phyloP scores from a whole-genome alignment of 1,284 basidiomycete genomes.

The Ustilago vetiveriae region DNA sequence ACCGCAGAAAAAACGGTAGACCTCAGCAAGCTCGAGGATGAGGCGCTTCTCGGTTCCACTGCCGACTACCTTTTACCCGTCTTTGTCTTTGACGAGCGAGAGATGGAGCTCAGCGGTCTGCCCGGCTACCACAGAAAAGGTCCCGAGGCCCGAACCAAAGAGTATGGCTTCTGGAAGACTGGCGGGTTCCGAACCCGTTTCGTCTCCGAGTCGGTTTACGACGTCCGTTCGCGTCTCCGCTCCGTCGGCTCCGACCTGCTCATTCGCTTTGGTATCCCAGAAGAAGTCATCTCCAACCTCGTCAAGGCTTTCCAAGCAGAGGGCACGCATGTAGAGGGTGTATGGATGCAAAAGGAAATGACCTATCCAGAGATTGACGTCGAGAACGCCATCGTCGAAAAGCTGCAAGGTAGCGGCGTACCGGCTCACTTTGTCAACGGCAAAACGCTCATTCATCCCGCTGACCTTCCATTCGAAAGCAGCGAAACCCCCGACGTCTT shows the following conservation, averaged over 20 bases:
- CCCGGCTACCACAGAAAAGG: slow-evolving; percentile 67
- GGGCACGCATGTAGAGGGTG: slow-evolving; percentile 58
- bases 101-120: slow-evolving; percentile 71
- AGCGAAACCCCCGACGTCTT: slow-evolving; percentile 70
- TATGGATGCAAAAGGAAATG: slow-evolving; percentile 64
- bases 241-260: slow-evolving; percentile 69
- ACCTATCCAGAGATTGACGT: slow-evolving; percentile 53
- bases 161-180: slow-evolving; percentile 71
- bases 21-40: slow-evolving; percentile 46
- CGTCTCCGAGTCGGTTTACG: slow-evolving; percentile 70
- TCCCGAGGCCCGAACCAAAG: slow-evolving; percentile 66
- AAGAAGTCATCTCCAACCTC: slow-evolving; percentile 64
- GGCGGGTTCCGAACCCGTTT: slow-evolving; percentile 69
- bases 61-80: slow-evolving; percentile 71
- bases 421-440: slow-evolving; percentile 55
- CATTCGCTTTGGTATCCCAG: slow-evolving; percentile 71
- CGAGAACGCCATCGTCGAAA: slow-evolving; percentile 46
- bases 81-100: slow-evolving; percentile 72
- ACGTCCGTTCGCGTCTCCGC: slow-evolving; percentile 69
- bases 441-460: slow-evolving; percentile 65
- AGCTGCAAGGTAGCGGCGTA: slow-evolving; percentile 41
- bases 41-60: slow-evolving; percentile 53
- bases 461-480: slow-evolving; percentile 69
- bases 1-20: slow-evolving; percentile 38
- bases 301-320: slow-evolving; percentile 49